Percentiles rank a stretch among this genome's conserved stretches.
phyloP scores from a whole-genome alignment of 805 yeast species.

The Schizosaccharomyces osmophilus region DNA sequence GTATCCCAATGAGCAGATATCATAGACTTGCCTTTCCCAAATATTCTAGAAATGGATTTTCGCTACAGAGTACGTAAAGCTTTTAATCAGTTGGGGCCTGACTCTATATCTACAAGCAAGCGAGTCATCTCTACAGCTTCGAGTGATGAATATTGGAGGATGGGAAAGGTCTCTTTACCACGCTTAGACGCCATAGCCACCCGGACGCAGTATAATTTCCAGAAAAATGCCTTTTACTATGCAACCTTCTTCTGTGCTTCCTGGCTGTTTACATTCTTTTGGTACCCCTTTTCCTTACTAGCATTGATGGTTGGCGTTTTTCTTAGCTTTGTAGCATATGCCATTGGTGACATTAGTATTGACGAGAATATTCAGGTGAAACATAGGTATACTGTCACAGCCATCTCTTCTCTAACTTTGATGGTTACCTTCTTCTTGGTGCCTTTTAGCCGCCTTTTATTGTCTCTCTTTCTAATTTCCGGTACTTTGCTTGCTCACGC shows the following conservation, averaged over 20 bases:
- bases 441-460: not conserved
- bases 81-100: not conserved
- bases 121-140: not conserved
- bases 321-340: not conserved
- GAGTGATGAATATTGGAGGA: not conserved
- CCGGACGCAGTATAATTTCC: not conserved
- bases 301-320: not conserved
- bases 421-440: not conserved
- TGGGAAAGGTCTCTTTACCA: not conserved
- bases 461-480: not conserved
- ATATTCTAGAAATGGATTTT: not conserved
- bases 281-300: not conserved
- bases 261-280: not conserved
- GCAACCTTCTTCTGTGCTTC: not conserved
- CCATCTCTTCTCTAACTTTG: not conserved
- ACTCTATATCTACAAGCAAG: not conserved
- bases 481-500: not conserved
- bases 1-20: too few species aligned
- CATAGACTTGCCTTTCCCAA: too few species aligned
- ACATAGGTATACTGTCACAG: not conserved
- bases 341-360: not conserved
- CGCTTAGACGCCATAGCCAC: not conserved
- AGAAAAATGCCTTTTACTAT: not conserved
- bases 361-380: not conserved
- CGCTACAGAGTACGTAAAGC: not conserved